Conservation (phyloP, 2,329 filamentous ascomycete genomes). For the Curvularia spicifera region DNA sequence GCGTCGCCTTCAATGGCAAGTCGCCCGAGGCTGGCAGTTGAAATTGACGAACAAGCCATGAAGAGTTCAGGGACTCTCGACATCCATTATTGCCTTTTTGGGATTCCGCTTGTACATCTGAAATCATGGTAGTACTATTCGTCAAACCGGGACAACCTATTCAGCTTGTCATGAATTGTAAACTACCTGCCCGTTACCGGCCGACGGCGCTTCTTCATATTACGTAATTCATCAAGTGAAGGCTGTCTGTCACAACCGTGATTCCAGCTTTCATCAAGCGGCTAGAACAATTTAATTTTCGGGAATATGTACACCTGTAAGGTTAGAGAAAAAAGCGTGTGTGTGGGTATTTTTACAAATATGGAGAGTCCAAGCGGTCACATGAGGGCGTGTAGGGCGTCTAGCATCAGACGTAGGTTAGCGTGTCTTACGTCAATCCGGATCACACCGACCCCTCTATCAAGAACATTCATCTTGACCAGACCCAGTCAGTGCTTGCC, state of each 20-base stretch:
- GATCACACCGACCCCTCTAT: constrained; percentile 3
- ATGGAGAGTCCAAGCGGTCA: constrained; percentile 10
- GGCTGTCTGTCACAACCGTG: not conserved
- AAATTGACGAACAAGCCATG: not conserved
- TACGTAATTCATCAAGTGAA: not conserved
- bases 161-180: not conserved
- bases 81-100: not conserved
- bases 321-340: not conserved
- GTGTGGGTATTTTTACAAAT: constrained; percentile 2
- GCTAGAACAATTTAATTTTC: not conserved
- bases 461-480: not conserved
- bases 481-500: not conserved
- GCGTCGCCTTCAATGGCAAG: not conserved
- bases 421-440: constrained; percentile 15
- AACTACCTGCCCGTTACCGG: not conserved
- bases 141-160: not conserved
- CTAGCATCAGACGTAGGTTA: constrained; percentile 15
- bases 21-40: not conserved
- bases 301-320: not conserved
- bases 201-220: constrained; percentile 1
- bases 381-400: constrained; percentile 24
- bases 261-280: not conserved
- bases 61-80: not conserved
- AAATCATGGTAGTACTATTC: not conserved
- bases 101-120: not conserved